Conservation (phyloP, 1,139 yeast species). For the Magnusiomyces tetraspermus region DNA sequence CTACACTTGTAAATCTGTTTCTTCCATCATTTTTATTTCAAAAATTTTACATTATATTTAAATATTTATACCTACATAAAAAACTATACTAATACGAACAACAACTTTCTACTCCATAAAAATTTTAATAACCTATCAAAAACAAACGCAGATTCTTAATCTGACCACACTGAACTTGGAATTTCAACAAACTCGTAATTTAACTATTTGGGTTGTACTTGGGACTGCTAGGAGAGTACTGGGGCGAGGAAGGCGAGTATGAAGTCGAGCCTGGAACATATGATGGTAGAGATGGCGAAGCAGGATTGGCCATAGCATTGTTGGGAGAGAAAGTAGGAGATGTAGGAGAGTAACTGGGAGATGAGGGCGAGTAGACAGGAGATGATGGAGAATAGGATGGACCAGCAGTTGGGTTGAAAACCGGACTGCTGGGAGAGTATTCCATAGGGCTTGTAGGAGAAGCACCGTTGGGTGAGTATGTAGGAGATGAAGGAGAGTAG, state of each 20-base stretch:
- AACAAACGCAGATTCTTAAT: too few species aligned
- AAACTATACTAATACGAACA: too few species aligned
- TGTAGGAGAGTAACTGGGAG: conserved; percentile 55
- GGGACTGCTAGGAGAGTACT: conserved; percentile 43
- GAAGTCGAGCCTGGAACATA: conserved; percentile 60
- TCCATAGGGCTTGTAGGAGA: conserved; percentile 60
- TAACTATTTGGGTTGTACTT: not conserved
- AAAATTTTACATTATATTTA: too few species aligned
- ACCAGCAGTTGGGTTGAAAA: conserved; percentile 47
- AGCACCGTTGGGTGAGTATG: conserved; percentile 66
- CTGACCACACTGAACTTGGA: too few species aligned
- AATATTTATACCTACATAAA: too few species aligned
- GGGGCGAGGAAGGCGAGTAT: conserved; percentile 59
- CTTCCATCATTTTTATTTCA: too few species aligned
- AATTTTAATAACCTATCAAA: too few species aligned
- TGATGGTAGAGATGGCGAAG: conserved; percentile 48
- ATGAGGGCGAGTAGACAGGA: conserved; percentile 63
- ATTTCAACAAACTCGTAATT: too few species aligned
- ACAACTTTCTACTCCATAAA: too few species aligned
- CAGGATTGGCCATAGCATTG: conserved; percentile 53
- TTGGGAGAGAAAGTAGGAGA: conserved; percentile 55
- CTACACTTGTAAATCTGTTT: too few species aligned
- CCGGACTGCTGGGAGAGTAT: conserved; percentile 53
- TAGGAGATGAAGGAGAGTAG: conserved; percentile 66
- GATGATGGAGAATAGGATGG: conserved; percentile 53